These are phyloP conservation scores for Diplodia scrobiculata DNA, from an alignment of 2,329 filamentous ascomycete species.

Conservation along the genomic window DNA sequence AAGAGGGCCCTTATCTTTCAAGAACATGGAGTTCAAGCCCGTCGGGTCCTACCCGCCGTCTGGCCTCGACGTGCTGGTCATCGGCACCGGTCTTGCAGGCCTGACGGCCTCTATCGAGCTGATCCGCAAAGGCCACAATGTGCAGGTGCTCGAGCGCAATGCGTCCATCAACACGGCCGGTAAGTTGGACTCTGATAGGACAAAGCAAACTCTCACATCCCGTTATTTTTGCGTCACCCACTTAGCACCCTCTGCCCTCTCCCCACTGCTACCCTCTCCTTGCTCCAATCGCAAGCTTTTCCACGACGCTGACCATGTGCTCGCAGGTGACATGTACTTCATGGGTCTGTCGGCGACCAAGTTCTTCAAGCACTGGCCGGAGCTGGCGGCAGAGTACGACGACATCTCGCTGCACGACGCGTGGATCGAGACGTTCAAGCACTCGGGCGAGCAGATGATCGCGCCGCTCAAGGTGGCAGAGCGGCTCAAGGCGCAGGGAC, in stretches of 20 bases:
- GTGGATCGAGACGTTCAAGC: conserved; percentile 60
- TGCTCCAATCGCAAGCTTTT: neutral
- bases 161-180: conserved; percentile 56
- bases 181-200: conserved; percentile 36
- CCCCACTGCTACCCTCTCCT: neutral
- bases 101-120: conserved; percentile 46
- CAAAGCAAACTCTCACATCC: neutral
- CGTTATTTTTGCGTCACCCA: neutral
- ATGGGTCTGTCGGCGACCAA: conserved; percentile 60
- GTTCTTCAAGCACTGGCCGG: conserved; percentile 60
- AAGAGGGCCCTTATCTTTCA: neutral
- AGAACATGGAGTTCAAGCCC: conserved; percentile 46
- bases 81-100: conserved; percentile 46
- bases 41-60: conserved; percentile 55
- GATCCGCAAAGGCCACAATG: conserved; percentile 46
- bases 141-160: conserved; percentile 49
- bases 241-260: too few species aligned
- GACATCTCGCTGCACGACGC: conserved; percentile 57
- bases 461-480: conserved; percentile 54
- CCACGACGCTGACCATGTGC: neutral
- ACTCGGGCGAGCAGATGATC: conserved; percentile 55
- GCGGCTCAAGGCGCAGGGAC: conserved; percentile 50
- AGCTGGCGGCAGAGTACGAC: conserved; percentile 56
- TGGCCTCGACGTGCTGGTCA: conserved; percentile 47
- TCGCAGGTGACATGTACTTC: conserved; percentile 61